These are phyloP conservation scores for Taxillus chinensis DNA, from an alignment of 164 flowering plant species.

Conservation along the genomic window DNA sequence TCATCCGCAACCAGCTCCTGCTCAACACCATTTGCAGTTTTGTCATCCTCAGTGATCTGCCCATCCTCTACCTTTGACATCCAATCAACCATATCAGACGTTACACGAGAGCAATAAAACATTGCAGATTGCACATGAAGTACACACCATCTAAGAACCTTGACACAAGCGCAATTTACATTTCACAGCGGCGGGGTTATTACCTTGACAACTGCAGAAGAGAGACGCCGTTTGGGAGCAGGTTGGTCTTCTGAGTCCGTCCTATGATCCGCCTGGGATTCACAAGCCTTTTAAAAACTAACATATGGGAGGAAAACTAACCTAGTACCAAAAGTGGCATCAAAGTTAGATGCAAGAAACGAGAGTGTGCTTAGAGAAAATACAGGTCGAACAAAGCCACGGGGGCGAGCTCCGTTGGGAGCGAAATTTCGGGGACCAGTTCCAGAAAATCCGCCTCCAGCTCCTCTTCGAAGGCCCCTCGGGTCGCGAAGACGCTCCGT, in stretches of 20 bases:
- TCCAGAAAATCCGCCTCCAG: conserved; percentile 48
- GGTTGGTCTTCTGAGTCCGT: conserved; percentile 60
- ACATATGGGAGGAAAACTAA: neutral
- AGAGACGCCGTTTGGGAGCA: conserved; percentile 65
- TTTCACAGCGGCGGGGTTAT: too few species aligned
- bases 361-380: neutral
- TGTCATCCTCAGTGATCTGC: conserved; percentile 45
- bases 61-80: conserved; percentile 66
- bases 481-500: conserved; percentile 90
- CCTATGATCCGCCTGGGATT: conserved; percentile 47
- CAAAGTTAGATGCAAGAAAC: neutral
- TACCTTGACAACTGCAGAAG: conserved; percentile 93
- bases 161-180: too few species aligned
- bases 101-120: too few species aligned
- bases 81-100: neutral
- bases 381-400: conserved; percentile 63
- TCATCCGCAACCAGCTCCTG: conserved; percentile 15
- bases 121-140: too few species aligned
- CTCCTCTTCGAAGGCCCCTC: conserved; percentile 78
- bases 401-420: conserved; percentile 42
- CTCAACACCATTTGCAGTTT: conserved; percentile 18
- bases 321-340: neutral
- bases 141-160: too few species aligned
- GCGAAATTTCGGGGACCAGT: conserved; percentile 43
- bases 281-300: conserved; percentile 1